phyloP scores from a whole-genome alignment of 345 rosid genomes.

The Gossypium raimondii region DNA sequence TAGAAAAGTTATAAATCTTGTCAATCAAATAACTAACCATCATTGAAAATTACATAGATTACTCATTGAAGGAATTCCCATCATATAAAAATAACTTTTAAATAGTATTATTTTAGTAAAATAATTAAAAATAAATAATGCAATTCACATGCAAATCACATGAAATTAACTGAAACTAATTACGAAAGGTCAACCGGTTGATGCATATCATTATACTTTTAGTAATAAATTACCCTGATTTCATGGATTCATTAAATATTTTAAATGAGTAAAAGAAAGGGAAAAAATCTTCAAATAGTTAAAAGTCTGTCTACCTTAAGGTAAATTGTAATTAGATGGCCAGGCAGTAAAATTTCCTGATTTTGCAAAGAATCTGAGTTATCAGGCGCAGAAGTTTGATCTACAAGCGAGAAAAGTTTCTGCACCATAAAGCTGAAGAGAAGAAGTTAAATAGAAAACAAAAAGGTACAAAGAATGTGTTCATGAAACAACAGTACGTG shows the following conservation, averaged over 20 bases:
- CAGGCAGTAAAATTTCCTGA: constrained; percentile 93
- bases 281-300: not conserved
- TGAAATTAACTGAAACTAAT: not conserved
- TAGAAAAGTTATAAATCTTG: not conserved
- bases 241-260: not conserved
- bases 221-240: not conserved
- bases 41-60: not conserved
- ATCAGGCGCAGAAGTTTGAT: constrained; percentile 82
- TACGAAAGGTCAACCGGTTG: not conserved
- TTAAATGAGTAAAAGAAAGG: not conserved
- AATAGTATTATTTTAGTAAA: not conserved
- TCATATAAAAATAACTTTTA: not conserved
- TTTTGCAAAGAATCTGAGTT: constrained; percentile 94
- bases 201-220: not conserved
- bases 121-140: not conserved
- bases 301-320: constrained; percentile 55
- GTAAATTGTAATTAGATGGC: constrained; percentile 82
- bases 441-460: constrained; percentile 24
- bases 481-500: not conserved
- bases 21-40: not conserved
- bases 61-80: not conserved
- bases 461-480: constrained; percentile 4
- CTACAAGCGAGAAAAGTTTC: constrained; percentile 91
- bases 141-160: constrained; percentile 1
- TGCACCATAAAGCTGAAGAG: constrained; percentile 79